Evolutionary conservation across 2,329 filamentous ascomycete species (phyloP).

Genomic region (Pseudogymnoascus sp.): DNA sequence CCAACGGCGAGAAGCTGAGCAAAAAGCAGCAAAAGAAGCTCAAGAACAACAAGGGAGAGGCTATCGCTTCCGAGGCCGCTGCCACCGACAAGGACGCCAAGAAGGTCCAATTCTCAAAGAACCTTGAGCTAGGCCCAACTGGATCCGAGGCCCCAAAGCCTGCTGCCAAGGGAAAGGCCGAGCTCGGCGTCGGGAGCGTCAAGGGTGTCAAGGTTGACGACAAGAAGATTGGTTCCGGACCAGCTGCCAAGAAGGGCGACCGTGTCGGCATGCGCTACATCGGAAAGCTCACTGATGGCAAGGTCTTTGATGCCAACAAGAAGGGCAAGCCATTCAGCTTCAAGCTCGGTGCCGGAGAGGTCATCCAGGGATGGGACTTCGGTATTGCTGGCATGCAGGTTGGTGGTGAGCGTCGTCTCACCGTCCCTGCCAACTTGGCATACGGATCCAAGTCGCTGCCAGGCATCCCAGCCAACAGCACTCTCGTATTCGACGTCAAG

Average conservation of each 20-base stretch:
- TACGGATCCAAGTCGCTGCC: slow-evolving; percentile 81
- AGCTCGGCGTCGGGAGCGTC: slow-evolving; percentile 68
- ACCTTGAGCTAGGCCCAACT: slow-evolving; percentile 94
- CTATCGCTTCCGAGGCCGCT: slow-evolving; percentile 54
- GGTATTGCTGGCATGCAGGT: slow-evolving; percentile 88
- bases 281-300: slow-evolving; percentile 89
- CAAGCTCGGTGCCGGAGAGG: slow-evolving; percentile 88
- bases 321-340: slow-evolving; percentile 97
- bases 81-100: slow-evolving; percentile 62
- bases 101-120: slow-evolving; percentile 99
- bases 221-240: slow-evolving; percentile 83
- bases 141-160: slow-evolving; percentile 54
- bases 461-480: slow-evolving; percentile 87
- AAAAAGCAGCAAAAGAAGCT: slow-evolving; percentile 98
- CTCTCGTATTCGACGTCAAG: slow-evolving; percentile 87
- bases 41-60: slow-evolving; percentile 96
- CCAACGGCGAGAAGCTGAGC: slow-evolving; percentile 63
- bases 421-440: slow-evolving; percentile 77
- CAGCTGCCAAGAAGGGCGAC: slow-evolving; percentile 82
- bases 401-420: slow-evolving; percentile 88
- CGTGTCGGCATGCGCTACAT: slow-evolving; percentile 95
- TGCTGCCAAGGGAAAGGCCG: slow-evolving; percentile 47
- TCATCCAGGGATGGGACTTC: slow-evolving; percentile 99
- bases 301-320: slow-evolving; percentile 98
- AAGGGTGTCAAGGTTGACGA: slow-evolving; percentile 91